Base-by-base conservation (phyloP, 129 eudicot genomes). In the Centaurea solstitialis region DNA sequence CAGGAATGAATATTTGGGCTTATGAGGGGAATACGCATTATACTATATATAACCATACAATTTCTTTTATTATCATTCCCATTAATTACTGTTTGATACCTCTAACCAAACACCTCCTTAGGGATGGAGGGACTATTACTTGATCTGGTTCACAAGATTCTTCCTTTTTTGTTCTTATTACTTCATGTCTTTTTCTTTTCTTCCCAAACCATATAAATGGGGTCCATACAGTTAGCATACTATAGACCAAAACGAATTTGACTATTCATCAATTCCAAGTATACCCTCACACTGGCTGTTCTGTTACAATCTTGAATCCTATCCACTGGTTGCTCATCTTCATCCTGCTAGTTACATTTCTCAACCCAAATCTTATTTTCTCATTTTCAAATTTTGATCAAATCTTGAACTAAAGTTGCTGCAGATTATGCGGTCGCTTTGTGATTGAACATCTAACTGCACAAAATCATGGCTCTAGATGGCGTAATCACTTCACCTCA, bases 401-500 rank as follows among this genome's bases (percentile, higher is more conserved):
- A 70, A 57, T 57, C 37, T 80, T 72, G 83, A 62, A 59, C 70
- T 68, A 37, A 38, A 76, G 74, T 38, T 57, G 68, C 61, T 83
- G 82, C 86, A 77, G 86, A 62, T 83, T 83, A 77, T 77, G 86
- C 66, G 38, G 40, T 20, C 75, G 75, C 45, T 74, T 79, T 39
- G 79, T 30, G 73, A 70, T 70, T 74, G 50, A 80, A 69, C 4
- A 53, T 22, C 41, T 11, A 43, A 5, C 39, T 35, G 75, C 77
- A 37, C 35, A 81, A 81, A 45, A 28, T 24, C 18, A 91, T 91
- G 97, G 94, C 87, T 79, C 83, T 90, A 75, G 98, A 94, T 35
- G 85, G 89, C 72, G 82, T 80, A 24, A 83, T 94, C 50, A 81
- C 97, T 45, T 94, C 98, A 69, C 98, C 97, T 11, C 98, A 92